phyloP scores from a whole-genome alignment of 140 eudicot species.

The Eryngium alpinum region DNA sequence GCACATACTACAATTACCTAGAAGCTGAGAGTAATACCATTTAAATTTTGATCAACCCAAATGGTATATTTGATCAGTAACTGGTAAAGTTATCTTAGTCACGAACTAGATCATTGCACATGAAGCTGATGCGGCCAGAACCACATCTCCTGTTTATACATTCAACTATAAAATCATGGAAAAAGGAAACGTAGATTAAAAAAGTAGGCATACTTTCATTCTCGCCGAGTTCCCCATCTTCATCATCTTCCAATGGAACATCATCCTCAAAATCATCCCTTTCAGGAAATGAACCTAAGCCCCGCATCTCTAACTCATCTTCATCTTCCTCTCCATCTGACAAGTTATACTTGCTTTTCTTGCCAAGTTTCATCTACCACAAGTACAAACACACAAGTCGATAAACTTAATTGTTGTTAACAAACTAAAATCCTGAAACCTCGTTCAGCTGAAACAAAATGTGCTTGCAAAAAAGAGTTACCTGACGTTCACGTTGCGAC shows the following conservation, averaged over 20 bases:
- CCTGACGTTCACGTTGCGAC: conserved; percentile 92
- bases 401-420: background rate
- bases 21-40: too few relatives aligned
- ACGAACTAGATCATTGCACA: too few relatives aligned
- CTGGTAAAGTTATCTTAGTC: too few relatives aligned
- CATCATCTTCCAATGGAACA: conserved; percentile 55
- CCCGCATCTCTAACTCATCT: conserved; percentile 58
- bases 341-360: conserved; percentile 72
- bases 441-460: background rate
- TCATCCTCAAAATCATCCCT: conserved; percentile 93
- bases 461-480: conserved; percentile 14
- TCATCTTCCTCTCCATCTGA: conserved; percentile 96
- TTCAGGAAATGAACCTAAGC: conserved; percentile 34
- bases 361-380: conserved; percentile 49
- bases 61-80: too few relatives aligned
- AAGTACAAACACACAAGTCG: background rate
- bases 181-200: background rate
- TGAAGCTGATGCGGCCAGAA: too few relatives aligned
- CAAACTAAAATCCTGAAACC: background rate
- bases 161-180: background rate
- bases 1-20: too few relatives aligned
- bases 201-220: conserved; percentile 38
- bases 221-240: conserved; percentile 40
- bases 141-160: background rate
- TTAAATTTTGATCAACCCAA: too few relatives aligned